A percentile compares a stretch with the other conserved stretches of the same genome.
phyloP scores from a whole-genome alignment of 208 protist genomes.

The Vickermania spadyakhi region DNA sequence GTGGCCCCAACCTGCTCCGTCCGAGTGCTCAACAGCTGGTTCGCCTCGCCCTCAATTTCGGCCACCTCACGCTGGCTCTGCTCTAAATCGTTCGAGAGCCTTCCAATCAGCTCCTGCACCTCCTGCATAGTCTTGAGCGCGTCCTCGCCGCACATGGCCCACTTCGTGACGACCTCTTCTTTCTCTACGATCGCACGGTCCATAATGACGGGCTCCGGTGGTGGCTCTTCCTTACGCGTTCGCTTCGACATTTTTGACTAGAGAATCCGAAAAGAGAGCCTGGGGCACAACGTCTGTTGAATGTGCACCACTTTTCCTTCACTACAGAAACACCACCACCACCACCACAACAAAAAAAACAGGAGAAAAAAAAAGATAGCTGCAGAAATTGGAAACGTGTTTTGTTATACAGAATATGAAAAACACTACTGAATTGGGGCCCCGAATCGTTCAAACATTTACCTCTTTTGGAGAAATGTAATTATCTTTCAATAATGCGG shows the following conservation, averaged over 20 bases:
- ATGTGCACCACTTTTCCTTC: too few species aligned
- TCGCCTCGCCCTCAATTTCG: slow-evolving; percentile 5
- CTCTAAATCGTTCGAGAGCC: slow-evolving; percentile 4
- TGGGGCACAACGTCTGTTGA: too few species aligned
- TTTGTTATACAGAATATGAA: too few species aligned
- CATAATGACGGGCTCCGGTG: background rate
- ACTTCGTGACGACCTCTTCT: slow-evolving; percentile 1
- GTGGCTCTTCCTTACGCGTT: background rate
- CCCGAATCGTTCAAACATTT: too few species aligned
- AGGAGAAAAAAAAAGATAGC: background rate
- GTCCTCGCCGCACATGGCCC: slow-evolving; percentile 4
- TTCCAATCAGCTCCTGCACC: slow-evolving; percentile 5
- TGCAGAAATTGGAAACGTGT: background rate
- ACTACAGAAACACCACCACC: background rate
- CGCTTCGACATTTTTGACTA: background rate
- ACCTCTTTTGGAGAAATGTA: too few species aligned
- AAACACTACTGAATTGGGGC: too few species aligned
- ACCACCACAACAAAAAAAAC: background rate
- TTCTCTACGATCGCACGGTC: background rate
- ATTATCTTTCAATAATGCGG: too few species aligned
- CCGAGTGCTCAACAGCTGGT: slow-evolving; percentile 3
- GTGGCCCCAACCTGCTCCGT: slow-evolving; percentile 3
- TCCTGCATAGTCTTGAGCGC: slow-evolving; percentile 2
- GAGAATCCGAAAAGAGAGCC: too few species aligned
- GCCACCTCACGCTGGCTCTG: slow-evolving; percentile 1